Conservation (phyloP, 306 rosid species). For the Vigna nakashimae region DNA sequence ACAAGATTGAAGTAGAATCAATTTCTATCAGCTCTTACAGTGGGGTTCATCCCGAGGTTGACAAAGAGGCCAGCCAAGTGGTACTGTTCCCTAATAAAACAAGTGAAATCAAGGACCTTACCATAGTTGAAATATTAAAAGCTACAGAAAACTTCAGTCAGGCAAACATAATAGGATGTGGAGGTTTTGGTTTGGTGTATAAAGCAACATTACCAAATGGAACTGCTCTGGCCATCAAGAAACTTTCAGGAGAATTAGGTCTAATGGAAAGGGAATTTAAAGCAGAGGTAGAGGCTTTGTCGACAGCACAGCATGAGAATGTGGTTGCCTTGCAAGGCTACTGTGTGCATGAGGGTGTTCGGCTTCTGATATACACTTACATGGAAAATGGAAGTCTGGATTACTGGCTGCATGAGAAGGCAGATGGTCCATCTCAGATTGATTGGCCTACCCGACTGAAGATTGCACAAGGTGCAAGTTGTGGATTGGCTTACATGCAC, state of each 20-base stretch:
- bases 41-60: conserved; percentile 59
- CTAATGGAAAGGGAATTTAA: conserved; percentile 89
- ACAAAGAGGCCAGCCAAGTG: conserved; percentile 72
- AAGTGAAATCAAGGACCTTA: conserved; percentile 70
- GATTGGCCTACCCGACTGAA: conserved; percentile 78
- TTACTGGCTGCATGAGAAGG: conserved; percentile 89
- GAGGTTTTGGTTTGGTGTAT: conserved; percentile 92
- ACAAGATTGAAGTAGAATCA: conserved; percentile 66
- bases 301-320: conserved; percentile 83
- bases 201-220: conserved; percentile 77
- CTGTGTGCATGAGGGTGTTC: conserved; percentile 72
- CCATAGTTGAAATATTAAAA: conserved; percentile 73
- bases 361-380: conserved; percentile 76
- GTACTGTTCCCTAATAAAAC: conserved; percentile 70
- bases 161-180: conserved; percentile 87
- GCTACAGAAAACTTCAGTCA: conserved; percentile 87
- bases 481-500: conserved; percentile 86
- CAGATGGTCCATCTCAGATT: conserved; percentile 71
- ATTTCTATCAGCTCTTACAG: conserved; percentile 56
- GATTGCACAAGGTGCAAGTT: conserved; percentile 67
- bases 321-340: conserved; percentile 86
- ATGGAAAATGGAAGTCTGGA: conserved; percentile 96
- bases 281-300: conserved; percentile 89
- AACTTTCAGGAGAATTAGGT: conserved; percentile 87
- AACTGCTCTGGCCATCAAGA: conserved; percentile 75